Percentiles rank a stretch among this genome's conserved stretches.
Evolutionary conservation across 768 basidiomycete genomes (phyloP).

Genomic region (Tephrocybe sp.): DNA sequence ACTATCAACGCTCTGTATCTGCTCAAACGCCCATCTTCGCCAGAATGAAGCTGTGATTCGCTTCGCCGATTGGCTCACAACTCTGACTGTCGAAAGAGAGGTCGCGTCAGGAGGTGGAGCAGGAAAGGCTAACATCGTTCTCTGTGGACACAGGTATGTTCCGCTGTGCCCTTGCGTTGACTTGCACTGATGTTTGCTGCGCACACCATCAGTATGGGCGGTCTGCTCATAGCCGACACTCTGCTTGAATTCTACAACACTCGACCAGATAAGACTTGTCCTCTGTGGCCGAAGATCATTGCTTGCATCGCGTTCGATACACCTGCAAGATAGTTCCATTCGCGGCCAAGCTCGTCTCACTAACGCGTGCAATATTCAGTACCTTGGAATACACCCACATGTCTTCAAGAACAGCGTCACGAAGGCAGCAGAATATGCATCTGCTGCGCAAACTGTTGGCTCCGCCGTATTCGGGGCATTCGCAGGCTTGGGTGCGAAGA

Average conservation of each 20-base stretch:
- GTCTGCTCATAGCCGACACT: conserved; percentile 84
- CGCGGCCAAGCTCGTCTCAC: not conserved
- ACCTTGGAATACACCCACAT: conserved; percentile 81
- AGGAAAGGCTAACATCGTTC: conserved; percentile 77
- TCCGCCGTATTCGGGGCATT: conserved; percentile 62
- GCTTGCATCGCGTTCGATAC: conserved; percentile 89
- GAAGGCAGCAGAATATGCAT: conserved; percentile 71
- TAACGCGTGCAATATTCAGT: conserved; percentile 44
- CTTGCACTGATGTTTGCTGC: not conserved
- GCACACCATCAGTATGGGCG: conserved; percentile 74
- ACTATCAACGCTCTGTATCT: not conserved
- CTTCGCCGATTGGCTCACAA: conserved; percentile 92
- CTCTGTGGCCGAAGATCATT: conserved; percentile 87
- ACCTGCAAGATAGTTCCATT: conserved; percentile 54
- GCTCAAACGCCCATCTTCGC: conserved; percentile 7
- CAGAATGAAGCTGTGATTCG: conserved; percentile 80
- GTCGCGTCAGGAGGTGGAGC: conserved; percentile 73
- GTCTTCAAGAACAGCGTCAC: conserved; percentile 84
- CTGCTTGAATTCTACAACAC: conserved; percentile 69
- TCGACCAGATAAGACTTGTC: conserved; percentile 60
- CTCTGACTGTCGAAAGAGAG: conserved; percentile 84
- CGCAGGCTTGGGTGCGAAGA: conserved; percentile 47
- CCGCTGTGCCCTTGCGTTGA: not conserved
- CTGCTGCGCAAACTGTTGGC: conserved; percentile 62
- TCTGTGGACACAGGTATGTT: conserved; percentile 85